A percentile compares a stretch with the other conserved stretches of the same genome.
Evolutionary conservation across 148 eudicot genomes (phyloP).

Genomic region (Cornus kousa): DNA sequence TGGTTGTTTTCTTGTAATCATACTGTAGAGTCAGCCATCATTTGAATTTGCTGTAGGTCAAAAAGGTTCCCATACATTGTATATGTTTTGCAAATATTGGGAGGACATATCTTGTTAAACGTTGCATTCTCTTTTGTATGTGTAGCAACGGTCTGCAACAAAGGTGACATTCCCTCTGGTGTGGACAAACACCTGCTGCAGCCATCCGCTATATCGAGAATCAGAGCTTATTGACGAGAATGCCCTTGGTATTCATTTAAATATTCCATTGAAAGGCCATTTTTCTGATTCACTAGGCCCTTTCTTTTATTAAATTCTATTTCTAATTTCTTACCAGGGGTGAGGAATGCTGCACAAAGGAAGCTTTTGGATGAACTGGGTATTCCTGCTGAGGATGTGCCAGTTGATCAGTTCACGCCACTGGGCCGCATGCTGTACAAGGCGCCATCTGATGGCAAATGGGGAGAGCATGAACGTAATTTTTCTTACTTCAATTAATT

Average conservation of each 20-base stretch:
- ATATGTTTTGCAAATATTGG: not conserved
- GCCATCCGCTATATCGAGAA: constrained; percentile 88
- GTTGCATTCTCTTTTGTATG: not conserved
- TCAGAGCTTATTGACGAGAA: constrained; percentile 79
- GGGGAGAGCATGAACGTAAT: constrained; percentile 99
- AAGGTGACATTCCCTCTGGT: constrained; percentile 96
- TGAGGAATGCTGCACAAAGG: constrained; percentile 97
- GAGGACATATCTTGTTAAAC: not conserved
- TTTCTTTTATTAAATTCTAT: not conserved
- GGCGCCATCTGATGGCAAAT: constrained; percentile 98
- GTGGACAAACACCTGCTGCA: constrained; percentile 99
- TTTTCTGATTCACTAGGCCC: not conserved
- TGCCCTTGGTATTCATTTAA: constrained; percentile 50
- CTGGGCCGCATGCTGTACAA: constrained; percentile 94
- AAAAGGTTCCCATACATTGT: not conserved
- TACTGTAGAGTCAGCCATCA: not conserved
- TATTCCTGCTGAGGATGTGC: constrained; percentile 84
- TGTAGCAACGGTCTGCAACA: constrained; percentile 92
- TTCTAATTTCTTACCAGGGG: constrained; percentile 41
- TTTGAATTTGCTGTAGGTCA: not conserved
- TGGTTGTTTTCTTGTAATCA: not conserved
- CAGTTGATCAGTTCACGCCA: constrained; percentile 83
- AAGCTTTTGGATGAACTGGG: constrained; percentile 95
- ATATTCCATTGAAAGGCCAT: not conserved
- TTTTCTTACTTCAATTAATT: not conserved